Evolutionary conservation across 257 asterid species (phyloP).

Genomic region (Penstemon newberryi): DNA sequence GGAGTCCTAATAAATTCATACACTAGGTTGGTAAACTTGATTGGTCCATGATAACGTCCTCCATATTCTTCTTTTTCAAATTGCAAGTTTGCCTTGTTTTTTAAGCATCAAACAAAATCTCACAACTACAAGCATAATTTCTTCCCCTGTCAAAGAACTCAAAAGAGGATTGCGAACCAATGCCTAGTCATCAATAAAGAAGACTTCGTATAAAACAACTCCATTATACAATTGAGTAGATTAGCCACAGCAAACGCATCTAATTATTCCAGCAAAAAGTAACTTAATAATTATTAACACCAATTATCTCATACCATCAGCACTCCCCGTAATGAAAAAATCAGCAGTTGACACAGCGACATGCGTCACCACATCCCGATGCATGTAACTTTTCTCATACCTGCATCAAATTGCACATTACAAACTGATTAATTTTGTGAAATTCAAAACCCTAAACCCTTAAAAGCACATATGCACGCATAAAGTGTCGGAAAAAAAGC

Average conservation of each 20-base stretch:
- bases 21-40: constrained; percentile 1
- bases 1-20: neutral
- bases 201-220: neutral
- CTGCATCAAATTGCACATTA: constrained; percentile 41
- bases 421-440: constrained; percentile 20
- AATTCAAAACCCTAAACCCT: constrained; percentile 36
- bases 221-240: neutral
- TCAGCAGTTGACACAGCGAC: constrained; percentile 94
- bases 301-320: constrained; percentile 62
- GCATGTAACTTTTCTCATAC: constrained; percentile 99
- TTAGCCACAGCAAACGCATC: neutral
- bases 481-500: neutral
- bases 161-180: neutral
- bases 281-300: neutral
- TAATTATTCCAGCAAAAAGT: no score
- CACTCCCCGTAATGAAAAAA: constrained; percentile 89
- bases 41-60: neutral
- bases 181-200: neutral
- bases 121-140: neutral
- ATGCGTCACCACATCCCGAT: constrained; percentile 95
- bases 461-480: neutral
- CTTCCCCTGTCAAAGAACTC: neutral
- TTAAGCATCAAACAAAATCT: neutral
- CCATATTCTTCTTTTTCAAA: neutral
- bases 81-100: neutral